Evolutionary conservation across 768 basidiomycete genomes (phyloP).

Genomic region (Russula sp.): DNA sequence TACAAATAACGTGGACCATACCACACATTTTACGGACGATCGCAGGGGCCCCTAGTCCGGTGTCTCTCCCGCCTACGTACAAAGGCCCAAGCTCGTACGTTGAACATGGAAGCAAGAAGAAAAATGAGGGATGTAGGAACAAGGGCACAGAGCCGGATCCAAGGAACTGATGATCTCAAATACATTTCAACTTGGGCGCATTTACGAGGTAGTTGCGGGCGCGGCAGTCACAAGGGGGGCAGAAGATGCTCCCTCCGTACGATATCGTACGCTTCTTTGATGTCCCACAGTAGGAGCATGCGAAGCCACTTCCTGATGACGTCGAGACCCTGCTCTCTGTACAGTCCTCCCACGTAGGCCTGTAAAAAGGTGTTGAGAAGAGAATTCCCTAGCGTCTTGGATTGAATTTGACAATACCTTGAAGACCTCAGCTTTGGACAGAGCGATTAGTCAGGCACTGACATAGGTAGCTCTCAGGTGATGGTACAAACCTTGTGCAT

Average conservation of each 20-base stretch:
- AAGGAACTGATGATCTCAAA: constrained; percentile 1
- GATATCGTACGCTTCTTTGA: constrained; percentile 15
- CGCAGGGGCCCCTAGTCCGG: not conserved
- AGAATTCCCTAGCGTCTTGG: not conserved
- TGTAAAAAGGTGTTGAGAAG: constrained; percentile 3
- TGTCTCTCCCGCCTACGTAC: not conserved
- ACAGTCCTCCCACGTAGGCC: constrained; percentile 23
- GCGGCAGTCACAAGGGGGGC: not conserved
- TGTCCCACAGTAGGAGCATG: constrained; percentile 6
- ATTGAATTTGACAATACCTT: constrained; percentile 9
- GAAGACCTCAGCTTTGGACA: constrained; percentile 23
- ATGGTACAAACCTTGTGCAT: constrained; percentile 18
- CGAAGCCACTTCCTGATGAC: constrained; percentile 15
- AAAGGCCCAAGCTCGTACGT: not conserved
- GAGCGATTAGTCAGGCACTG: not conserved
- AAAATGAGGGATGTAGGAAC: not conserved
- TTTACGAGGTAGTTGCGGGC: not conserved
- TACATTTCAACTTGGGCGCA: not conserved
- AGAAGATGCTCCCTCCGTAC: constrained; percentile 17
- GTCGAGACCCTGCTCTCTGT: constrained; percentile 22
- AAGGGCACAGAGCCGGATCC: not conserved
- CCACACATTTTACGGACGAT: not conserved
- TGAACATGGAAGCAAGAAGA: not conserved
- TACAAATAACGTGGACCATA: not conserved
- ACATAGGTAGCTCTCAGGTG: not conserved